Conservation (phyloP, 202 grass and related monocot species). For the Musa balbisiana region DNA sequence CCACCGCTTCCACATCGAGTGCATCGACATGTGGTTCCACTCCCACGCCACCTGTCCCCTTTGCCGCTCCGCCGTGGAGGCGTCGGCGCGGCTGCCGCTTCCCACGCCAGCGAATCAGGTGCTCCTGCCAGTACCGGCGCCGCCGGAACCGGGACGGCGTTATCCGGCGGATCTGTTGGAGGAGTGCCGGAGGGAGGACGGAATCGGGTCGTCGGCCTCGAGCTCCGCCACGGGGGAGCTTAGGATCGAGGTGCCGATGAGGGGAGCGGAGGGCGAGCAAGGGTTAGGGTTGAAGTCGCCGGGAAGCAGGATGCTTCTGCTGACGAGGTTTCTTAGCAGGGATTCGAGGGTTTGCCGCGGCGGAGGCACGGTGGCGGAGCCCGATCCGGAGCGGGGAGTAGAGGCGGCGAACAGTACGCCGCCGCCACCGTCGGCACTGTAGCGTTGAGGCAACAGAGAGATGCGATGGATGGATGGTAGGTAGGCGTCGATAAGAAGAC, state of each 20-base stretch:
- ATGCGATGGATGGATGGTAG: no score
- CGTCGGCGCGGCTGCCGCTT: not conserved
- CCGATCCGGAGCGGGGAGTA: not conserved
- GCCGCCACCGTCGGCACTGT: no score
- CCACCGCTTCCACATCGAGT: constrained; percentile 59
- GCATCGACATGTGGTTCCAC: constrained; percentile 55
- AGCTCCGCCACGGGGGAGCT: not conserved
- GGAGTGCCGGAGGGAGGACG: no score
- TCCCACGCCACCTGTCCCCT: constrained; percentile 67
- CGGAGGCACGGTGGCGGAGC: not conserved
- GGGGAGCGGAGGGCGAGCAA: not conserved
- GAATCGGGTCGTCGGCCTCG: not conserved
- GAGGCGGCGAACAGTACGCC: not conserved
- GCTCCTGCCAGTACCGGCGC: not conserved
- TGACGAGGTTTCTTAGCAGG: constrained; percentile 19
- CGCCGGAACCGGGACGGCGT: no score
- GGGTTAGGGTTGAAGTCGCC: constrained; percentile 17
- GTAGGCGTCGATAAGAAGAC: no score
- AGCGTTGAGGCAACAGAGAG: no score
- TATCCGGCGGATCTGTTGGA: no score
- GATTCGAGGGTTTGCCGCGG: not conserved
- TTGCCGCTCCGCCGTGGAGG: constrained; percentile 45
- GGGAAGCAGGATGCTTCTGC: not conserved
- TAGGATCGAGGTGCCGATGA: constrained; percentile 5
- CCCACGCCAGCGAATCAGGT: not conserved